Evolutionary conservation across 805 yeast genomes (phyloP).

Genomic region (Candida ipomoeae): DNA sequence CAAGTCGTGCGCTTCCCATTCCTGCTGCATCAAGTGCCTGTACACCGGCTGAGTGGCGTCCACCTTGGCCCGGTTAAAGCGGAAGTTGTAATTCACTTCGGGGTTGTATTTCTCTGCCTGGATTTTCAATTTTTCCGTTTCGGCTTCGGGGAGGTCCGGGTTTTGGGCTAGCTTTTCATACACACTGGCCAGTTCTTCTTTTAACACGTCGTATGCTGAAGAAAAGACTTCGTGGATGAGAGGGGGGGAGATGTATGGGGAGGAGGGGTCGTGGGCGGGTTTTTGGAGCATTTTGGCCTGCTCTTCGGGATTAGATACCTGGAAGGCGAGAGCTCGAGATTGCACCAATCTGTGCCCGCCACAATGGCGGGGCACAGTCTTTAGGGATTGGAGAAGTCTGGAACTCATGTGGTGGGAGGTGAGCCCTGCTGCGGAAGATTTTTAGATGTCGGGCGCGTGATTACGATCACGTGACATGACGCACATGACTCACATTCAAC

Average conservation of each 20-base stretch:
- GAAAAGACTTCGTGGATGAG: conserved; percentile 72
- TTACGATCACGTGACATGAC: not conserved
- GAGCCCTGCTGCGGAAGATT: conserved; percentile 1
- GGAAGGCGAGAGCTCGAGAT: not conserved
- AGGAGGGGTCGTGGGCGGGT: conserved; percentile 47
- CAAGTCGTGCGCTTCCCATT: conserved; percentile 69
- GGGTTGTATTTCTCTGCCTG: conserved; percentile 77
- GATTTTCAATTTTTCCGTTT: conserved; percentile 33
- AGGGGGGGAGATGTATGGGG: conserved; percentile 64
- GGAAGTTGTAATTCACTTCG: conserved; percentile 70
- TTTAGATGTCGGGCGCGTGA: not conserved
- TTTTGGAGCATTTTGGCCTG: not conserved
- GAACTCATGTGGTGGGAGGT: not conserved
- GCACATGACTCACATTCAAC: not conserved
- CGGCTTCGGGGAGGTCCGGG: conserved; percentile 16
- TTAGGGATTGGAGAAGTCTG: not conserved
- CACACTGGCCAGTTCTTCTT: conserved; percentile 41
- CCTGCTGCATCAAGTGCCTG: conserved; percentile 59
- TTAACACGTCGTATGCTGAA: conserved; percentile 57
- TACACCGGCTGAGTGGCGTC: conserved; percentile 79
- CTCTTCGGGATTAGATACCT: not conserved
- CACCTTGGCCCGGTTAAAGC: conserved; percentile 40
- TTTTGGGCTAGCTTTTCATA: conserved; percentile 33
- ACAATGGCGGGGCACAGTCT: not conserved
- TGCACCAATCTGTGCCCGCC: not conserved